A percentile compares a stretch with the other conserved stretches of the same genome.
Evolutionary conservation across 345 rosid genomes (phyloP).

Genomic region (Gossypium arboreum): DNA sequence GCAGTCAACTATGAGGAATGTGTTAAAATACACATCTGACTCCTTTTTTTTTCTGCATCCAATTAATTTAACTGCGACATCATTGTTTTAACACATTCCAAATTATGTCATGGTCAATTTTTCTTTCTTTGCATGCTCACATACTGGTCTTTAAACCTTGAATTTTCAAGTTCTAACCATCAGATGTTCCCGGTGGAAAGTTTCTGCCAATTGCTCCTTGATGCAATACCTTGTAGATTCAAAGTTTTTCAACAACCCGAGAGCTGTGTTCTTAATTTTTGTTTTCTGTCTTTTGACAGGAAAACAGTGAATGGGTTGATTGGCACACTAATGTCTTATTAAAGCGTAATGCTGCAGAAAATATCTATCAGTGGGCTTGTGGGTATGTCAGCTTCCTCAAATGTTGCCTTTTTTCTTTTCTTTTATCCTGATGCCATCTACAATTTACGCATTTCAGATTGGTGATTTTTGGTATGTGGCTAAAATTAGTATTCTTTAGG

Average conservation of each 20-base stretch:
- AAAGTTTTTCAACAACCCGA: neutral
- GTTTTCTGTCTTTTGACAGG: conserved; percentile 38
- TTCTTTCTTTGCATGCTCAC: neutral
- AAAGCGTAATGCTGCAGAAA: conserved; percentile 78
- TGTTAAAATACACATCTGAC: neutral
- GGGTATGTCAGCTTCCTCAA: conserved; percentile 50
- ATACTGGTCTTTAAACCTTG: neutral
- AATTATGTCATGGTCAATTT: neutral
- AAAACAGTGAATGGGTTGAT: conserved; percentile 62
- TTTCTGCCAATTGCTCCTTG: neutral
- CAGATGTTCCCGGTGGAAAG: neutral
- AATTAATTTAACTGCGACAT: neutral
- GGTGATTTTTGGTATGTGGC: neutral
- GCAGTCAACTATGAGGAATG: neutral
- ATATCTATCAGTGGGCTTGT: conserved; percentile 82
- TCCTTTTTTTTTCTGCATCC: neutral
- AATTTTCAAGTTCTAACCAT: neutral
- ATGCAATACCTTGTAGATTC: neutral
- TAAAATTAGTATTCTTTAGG: neutral
- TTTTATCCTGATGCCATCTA: neutral
- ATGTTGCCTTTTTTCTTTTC: neutral
- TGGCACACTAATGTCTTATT: conserved; percentile 69
- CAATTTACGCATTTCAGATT: neutral
- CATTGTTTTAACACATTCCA: neutral
- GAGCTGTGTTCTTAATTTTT: conserved; percentile 3